Conservation (phyloP, 139 green algal genomes). For the Raphidocelis subcapitata region DNA sequence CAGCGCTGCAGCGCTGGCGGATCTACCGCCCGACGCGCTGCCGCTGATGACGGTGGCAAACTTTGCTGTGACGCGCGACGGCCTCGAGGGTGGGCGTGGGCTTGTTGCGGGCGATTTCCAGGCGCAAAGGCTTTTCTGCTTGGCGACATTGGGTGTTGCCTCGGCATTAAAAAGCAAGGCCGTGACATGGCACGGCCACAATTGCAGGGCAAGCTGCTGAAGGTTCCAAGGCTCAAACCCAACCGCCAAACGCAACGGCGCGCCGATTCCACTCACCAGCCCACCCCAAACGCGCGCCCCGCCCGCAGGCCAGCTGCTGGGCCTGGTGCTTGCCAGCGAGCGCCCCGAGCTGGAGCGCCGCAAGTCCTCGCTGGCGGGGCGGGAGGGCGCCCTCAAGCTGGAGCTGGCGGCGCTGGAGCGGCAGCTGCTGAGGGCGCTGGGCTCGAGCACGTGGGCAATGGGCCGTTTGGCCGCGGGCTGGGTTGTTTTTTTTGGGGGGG, state of each 20-base stretch:
- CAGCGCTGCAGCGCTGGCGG: constrained; percentile 46
- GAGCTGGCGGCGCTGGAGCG: constrained; percentile 70
- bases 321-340: constrained; percentile 66
- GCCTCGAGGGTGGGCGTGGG: constrained; percentile 49
- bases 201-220: too few relatives aligned
- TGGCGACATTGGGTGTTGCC: too few relatives aligned
- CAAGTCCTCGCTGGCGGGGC: constrained; percentile 60
- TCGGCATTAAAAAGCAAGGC: background rate
- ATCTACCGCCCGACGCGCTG: constrained; percentile 56
- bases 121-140: too few relatives aligned
- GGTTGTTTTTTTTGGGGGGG: too few relatives aligned
- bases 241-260: too few relatives aligned
- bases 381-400: constrained; percentile 71
- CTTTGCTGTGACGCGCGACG: constrained; percentile 70
- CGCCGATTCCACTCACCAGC: too few relatives aligned
- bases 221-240: too few relatives aligned
- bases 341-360: constrained; percentile 79
- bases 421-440: constrained; percentile 62
- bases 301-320: constrained; percentile 57
- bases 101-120: too few relatives aligned
- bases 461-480: too few relatives aligned
- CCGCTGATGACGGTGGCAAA: constrained; percentile 64
- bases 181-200: background rate
- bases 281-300: too few relatives aligned
- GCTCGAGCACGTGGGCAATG: constrained; percentile 26